Percentiles rank a stretch among this genome's conserved stretches.
These are phyloP conservation scores for Leccinum longicurvipes DNA, from an alignment of 768 basidiomycete genomes.

Conservation along the genomic window DNA sequence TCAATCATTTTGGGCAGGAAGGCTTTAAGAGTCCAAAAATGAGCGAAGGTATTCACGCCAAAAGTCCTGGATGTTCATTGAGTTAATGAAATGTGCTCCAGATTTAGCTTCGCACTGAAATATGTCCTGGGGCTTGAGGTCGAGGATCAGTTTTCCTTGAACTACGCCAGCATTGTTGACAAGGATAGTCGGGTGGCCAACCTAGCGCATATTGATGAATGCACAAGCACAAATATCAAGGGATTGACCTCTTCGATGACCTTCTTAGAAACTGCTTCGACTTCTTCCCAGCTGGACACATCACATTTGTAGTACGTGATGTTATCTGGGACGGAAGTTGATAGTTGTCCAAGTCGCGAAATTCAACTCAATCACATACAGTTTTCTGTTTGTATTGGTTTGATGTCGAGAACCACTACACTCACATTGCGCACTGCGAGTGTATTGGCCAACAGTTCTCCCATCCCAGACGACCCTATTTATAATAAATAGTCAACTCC, in stretches of 20 bases:
- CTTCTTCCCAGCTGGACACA: constrained; percentile 84
- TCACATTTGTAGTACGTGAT: constrained; percentile 89
- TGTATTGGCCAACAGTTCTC: constrained; percentile 84
- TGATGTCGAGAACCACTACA: constrained; percentile 84
- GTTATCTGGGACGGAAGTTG: constrained; percentile 48
- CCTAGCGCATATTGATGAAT: constrained; percentile 38
- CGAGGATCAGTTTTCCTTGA: constrained; percentile 83
- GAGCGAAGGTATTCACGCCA: constrained; percentile 80
- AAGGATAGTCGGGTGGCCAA: constrained; percentile 85
- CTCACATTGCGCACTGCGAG: constrained; percentile 77
- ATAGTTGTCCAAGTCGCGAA: not conserved
- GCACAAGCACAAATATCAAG: not conserved
- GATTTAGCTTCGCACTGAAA: constrained; percentile 75
- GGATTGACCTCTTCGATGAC: constrained; percentile 71
- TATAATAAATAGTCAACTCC: not conserved
- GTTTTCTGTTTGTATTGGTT: constrained; percentile 73
- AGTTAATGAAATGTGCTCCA: not conserved
- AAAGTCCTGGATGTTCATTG: constrained; percentile 61
- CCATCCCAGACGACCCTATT: constrained; percentile 83
- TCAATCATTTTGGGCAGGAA: constrained; percentile 89
- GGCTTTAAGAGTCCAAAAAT: constrained; percentile 90
- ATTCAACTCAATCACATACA: constrained; percentile 41
- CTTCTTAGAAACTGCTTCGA: constrained; percentile 67
- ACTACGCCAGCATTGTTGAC: constrained; percentile 96
- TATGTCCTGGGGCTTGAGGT: constrained; percentile 74